Evolutionary conservation across 2,329 filamentous ascomycete genomes (phyloP), one percentile per base, ranked within the genome.

Genomic region (Pezicula rhizophila): DNA sequence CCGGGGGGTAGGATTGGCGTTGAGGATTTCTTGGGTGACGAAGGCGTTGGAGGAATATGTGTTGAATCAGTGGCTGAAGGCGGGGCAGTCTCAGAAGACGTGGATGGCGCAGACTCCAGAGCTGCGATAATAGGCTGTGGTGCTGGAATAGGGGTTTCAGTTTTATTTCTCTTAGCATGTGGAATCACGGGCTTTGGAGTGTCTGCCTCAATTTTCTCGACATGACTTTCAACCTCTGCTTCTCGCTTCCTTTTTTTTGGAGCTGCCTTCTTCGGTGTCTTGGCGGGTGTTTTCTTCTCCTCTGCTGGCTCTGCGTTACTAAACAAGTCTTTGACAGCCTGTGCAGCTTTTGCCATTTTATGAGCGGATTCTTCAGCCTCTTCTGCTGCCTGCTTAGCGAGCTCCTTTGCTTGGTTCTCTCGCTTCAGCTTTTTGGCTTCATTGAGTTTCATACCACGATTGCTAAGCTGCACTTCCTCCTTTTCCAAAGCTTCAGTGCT

Each of bases 371-470:
- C 75, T 59, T 79, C 77, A 14, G 80, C 80, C 60, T 84, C 80
- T 53, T 83, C 78, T 1, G 78, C 80, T 2, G 80, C 80, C 56
- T 76, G 70, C 55, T 79, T 79, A 11, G 78, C 79, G 55, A 82
- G 67, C 5, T 79, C 78, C 64, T 87, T 88, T 10, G 85, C 68
- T 62, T 86, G 87, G 67, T 88, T 89, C 2, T 87, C 82, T 6
- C 77, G 78, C 65, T 87, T 88, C n/a, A 85, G 66, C 64, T 87
- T 89, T 69, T 89, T 90, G 0, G 86, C 82, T 58, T 88, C 85
- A 61, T 89, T 89, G 20, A 89, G 72, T 60, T 87, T 85, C 81
- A 89, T 87, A 8, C 86, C 85, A 45, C 85, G 77, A 64, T 89
- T 86, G 61, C 81, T 82, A 12, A 82, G 73, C 46, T 79, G 78